Evolutionary conservation across 768 basidiomycete species (phyloP).

Genomic region (Solioccasus polychromus): DNA sequence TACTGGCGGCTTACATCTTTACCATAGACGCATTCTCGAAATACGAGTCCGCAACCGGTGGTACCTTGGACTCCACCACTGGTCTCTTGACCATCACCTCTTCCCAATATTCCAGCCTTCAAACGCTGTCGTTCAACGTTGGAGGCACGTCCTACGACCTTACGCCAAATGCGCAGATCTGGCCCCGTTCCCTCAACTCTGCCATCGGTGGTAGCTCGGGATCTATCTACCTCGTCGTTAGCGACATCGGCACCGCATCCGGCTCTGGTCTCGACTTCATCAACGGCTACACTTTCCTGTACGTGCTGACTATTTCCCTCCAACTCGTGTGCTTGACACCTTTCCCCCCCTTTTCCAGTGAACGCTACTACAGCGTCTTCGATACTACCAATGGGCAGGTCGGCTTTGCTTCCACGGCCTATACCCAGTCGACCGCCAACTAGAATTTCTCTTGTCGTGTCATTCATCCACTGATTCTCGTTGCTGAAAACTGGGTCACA

Average conservation of each 20-base stretch:
- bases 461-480: too few relatives aligned
- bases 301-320: background rate
- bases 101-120: conserved; percentile 23
- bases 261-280: conserved; percentile 24
- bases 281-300: conserved; percentile 19
- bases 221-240: conserved; percentile 30
- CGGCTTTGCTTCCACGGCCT: conserved; percentile 38
- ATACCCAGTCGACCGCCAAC: conserved; percentile 24
- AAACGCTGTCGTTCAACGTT: conserved; percentile 28
- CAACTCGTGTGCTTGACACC: too few relatives aligned
- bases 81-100: conserved; percentile 30
- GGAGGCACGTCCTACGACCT: conserved; percentile 20
- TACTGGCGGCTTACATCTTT: conserved; percentile 10
- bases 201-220: conserved; percentile 25
- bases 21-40: conserved; percentile 24
- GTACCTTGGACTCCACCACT: conserved; percentile 20
- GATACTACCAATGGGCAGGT: conserved; percentile 37
- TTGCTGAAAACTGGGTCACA: too few relatives aligned
- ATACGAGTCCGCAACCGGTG: conserved; percentile 29
- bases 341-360: conserved; percentile 8
- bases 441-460: background rate
- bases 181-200: conserved; percentile 32
- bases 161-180: conserved; percentile 31
- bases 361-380: conserved; percentile 43
- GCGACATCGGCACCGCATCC: conserved; percentile 15